phyloP scores from a whole-genome alignment of 345 rosid species.

The Cochlearia excelsa region DNA sequence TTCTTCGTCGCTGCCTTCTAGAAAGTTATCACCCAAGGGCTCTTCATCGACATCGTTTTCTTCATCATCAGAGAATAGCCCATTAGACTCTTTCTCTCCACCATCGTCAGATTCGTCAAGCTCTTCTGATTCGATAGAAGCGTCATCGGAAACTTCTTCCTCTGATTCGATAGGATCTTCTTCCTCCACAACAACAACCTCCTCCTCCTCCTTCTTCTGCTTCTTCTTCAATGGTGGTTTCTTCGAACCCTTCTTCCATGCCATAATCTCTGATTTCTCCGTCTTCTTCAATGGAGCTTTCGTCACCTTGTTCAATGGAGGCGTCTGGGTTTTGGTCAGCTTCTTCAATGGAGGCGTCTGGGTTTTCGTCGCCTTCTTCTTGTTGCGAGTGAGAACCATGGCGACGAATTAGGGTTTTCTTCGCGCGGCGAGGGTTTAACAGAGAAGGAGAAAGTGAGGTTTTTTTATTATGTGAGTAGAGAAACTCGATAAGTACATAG shows the following conservation, averaged over 20 bases:
- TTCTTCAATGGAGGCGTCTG: slow-evolving; percentile 41
- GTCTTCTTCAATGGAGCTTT: too few species aligned
- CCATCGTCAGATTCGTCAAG: slow-evolving; percentile 37
- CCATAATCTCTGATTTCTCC: slow-evolving; percentile 34
- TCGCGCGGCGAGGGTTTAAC: slow-evolving; percentile 35
- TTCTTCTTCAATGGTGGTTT: slow-evolving; percentile 36
- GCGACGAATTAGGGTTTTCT: slow-evolving; percentile 23
- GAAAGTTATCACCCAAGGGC: slow-evolving; percentile 30
- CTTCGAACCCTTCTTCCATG: slow-evolving; percentile 43
- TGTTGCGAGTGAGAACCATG: slow-evolving; percentile 46
- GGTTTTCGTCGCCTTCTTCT: slow-evolving; percentile 35
- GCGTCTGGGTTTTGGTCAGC: slow-evolving; percentile 36
- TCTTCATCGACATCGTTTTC: slow-evolving; percentile 32
- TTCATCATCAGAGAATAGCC: slow-evolving; percentile 29
- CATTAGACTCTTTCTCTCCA: slow-evolving; percentile 25
- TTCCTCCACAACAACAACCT: slow-evolving; percentile 14
- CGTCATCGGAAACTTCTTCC: slow-evolving; percentile 49
- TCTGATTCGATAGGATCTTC: slow-evolving; percentile 40
- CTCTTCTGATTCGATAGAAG: slow-evolving; percentile 40
- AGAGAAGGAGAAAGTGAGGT: not conserved
- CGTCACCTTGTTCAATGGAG: not conserved
- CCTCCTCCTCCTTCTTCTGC: slow-evolving; percentile 40
- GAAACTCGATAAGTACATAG: too few species aligned
- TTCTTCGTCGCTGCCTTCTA: slow-evolving; percentile 36
- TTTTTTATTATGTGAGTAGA: too few species aligned